Evolutionary conservation across 75 land plant species (phyloP).

Genomic region (Sequoia sempervirens): DNA sequence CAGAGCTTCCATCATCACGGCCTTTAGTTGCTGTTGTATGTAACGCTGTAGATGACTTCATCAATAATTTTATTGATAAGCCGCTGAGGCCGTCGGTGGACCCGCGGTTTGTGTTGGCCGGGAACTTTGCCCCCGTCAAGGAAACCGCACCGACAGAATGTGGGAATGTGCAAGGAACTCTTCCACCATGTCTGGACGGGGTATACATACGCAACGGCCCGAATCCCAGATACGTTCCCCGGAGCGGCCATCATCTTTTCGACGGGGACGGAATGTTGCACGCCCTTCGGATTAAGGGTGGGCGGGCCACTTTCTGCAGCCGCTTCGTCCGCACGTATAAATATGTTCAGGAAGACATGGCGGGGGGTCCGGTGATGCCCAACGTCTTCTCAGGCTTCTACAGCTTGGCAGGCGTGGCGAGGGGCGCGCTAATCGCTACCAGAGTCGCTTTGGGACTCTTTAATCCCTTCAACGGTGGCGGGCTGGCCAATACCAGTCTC

Average conservation of each 20-base stretch:
- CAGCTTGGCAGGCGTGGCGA: slow-evolving; percentile 53
- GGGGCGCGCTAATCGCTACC: slow-evolving; percentile 36
- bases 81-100: slow-evolving; percentile 45
- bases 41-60: slow-evolving; percentile 20
- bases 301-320: slow-evolving; percentile 52
- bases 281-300: slow-evolving; percentile 33
- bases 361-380: slow-evolving; percentile 50
- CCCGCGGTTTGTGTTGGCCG: slow-evolving; percentile 61
- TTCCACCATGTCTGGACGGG: slow-evolving; percentile 46
- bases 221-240: slow-evolving; percentile 56
- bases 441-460: slow-evolving; percentile 43
- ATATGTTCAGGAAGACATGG: too few species aligned
- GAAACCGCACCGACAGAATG: slow-evolving; percentile 39
- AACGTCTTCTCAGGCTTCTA: slow-evolving; percentile 66
- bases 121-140: slow-evolving; percentile 68
- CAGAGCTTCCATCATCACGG: background rate
- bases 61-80: slow-evolving; percentile 14
- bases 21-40: slow-evolving; percentile 18
- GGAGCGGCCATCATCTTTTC: slow-evolving; percentile 59
- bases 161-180: slow-evolving; percentile 40
- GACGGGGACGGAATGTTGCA: slow-evolving; percentile 94
- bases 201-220: slow-evolving; percentile 78
- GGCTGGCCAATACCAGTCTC: slow-evolving; percentile 80
- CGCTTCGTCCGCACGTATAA: slow-evolving; percentile 61
- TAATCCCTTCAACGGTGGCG: slow-evolving; percentile 43